Percentiles rank a stretch among this genome's conserved stretches.
These are phyloP conservation scores for Berkeleyomyces rouxiae DNA, from an alignment of 2,329 filamentous ascomycete genomes.

Conservation along the genomic window DNA sequence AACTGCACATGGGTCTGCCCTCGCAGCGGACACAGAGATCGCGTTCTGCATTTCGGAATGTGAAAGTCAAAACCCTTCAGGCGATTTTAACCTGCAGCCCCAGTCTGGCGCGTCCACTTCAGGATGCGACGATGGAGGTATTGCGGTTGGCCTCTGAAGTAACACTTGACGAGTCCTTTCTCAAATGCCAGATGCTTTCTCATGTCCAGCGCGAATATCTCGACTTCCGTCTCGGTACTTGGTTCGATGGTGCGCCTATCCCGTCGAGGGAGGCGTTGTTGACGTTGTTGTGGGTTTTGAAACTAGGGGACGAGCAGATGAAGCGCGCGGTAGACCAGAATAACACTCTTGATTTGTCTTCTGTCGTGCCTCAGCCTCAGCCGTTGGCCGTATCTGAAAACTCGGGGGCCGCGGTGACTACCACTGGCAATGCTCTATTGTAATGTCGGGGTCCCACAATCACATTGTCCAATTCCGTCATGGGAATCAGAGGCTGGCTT, in stretches of 20 bases:
- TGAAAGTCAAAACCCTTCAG: slow-evolving; percentile 44
- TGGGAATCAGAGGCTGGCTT: neutral
- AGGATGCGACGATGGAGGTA: slow-evolving; percentile 57
- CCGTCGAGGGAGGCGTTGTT: slow-evolving; percentile 33
- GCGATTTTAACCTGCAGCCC: slow-evolving; percentile 58
- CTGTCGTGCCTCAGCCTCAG: neutral
- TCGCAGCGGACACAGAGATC: slow-evolving; percentile 36
- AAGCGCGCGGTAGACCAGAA: neutral
- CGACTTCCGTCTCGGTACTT: slow-evolving; percentile 23
- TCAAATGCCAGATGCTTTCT: slow-evolving; percentile 20
- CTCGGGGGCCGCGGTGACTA: neutral
- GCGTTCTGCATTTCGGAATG: slow-evolving; percentile 37
- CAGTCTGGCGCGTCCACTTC: slow-evolving; percentile 54
- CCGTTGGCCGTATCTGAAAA: slow-evolving; percentile 3
- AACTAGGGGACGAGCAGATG: slow-evolving; percentile 26
- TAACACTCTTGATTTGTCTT: slow-evolving; percentile 11
- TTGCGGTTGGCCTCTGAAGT: slow-evolving; percentile 54
- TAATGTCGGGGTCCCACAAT: neutral
- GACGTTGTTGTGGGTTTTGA: slow-evolving; percentile 31
- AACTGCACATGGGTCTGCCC: slow-evolving; percentile 31
- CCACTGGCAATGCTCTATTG: slow-evolving; percentile 4
- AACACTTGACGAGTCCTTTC: slow-evolving; percentile 29
- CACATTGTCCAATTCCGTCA: neutral
- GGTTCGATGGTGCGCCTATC: slow-evolving; percentile 16
- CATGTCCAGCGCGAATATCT: slow-evolving; percentile 24